phyloP scores from a whole-genome alignment of 192 early-diverging fungal genomes.

The Rhizoclosmatium globosum region DNA sequence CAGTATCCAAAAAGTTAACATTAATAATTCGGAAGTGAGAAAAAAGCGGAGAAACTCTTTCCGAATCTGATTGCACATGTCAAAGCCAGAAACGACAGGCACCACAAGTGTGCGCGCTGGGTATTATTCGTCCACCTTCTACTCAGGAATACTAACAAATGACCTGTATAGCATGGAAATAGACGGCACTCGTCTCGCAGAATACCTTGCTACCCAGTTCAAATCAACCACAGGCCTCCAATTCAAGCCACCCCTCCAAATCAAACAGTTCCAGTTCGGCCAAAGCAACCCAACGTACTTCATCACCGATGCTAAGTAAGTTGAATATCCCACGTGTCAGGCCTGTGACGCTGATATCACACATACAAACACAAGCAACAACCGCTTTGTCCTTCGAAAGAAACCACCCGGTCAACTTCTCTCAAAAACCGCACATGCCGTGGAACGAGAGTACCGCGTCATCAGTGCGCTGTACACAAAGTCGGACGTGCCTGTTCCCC shows the following conservation, averaged over 20 bases:
- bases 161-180: conserved; percentile 48
- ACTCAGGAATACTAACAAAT: no score
- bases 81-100: not conserved
- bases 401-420: conserved; percentile 89
- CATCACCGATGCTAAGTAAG: conserved; percentile 68
- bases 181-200: conserved; percentile 64
- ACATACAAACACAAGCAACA: conserved; percentile 42
- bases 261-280: conserved; percentile 90
- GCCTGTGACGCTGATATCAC: not conserved
- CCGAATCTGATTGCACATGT: not conserved
- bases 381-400: conserved; percentile 85
- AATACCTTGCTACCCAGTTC: conserved; percentile 65
- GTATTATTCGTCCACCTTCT: not conserved
- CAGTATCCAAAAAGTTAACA: no score
- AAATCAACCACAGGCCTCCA: conserved; percentile 24
- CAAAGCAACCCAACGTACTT: conserved; percentile 97
- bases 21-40: no score
- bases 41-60: no score
- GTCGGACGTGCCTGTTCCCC: conserved; percentile 88
- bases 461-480: conserved; percentile 77
- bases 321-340: not conserved
- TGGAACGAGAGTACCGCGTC: conserved; percentile 90
- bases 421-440: conserved; percentile 87
- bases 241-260: conserved; percentile 65
- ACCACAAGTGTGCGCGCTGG: not conserved